Percentiles rank a stretch among this genome's conserved stretches.
phyloP scores from a whole-genome alignment of 495 filamentous ascomycete genomes.

The Trichocladium antarcticum region DNA sequence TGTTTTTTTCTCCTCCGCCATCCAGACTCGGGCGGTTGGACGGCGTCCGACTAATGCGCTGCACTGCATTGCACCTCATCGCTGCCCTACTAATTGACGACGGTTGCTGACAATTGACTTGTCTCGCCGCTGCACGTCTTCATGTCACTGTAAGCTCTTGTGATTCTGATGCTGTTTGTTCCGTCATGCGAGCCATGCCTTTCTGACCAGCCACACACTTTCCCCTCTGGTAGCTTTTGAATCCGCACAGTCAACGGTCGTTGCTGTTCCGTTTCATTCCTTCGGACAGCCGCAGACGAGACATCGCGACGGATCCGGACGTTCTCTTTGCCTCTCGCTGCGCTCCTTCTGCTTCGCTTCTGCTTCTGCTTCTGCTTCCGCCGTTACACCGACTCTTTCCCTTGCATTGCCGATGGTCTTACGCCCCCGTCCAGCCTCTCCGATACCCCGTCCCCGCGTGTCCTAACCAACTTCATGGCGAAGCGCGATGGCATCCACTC shows the following conservation, averaged over 20 bases:
- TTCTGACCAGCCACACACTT: constrained; percentile 1
- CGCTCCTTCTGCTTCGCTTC: no score
- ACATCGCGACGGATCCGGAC: constrained; percentile 4
- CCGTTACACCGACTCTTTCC: constrained; percentile 4
- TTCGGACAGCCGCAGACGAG: constrained; percentile 3
- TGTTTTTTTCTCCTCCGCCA: not conserved
- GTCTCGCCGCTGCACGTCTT: constrained; percentile 18
- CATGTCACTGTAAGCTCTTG: constrained; percentile 25
- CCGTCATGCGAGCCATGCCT: not conserved
- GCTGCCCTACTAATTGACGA: constrained; percentile 10
- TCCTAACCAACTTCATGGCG: constrained; percentile 38
- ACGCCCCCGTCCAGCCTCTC: constrained; percentile 8
- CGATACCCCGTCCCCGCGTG: not conserved
- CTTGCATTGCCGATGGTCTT: constrained; percentile 10
- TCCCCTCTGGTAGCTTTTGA: constrained; percentile 4
- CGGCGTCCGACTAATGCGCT: not conserved
- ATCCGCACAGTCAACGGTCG: not conserved
- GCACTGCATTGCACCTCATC: no score
- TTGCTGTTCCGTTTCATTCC: constrained; percentile 12
- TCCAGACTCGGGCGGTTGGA: not conserved
- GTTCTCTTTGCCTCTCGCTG: not conserved
- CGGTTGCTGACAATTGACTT: constrained; percentile 20
- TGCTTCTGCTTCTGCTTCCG: not conserved
- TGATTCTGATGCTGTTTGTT: not conserved
- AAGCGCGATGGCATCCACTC: constrained; percentile 46